Evolutionary conservation across 345 rosid genomes (phyloP).

Genomic region (Salix brachista): DNA sequence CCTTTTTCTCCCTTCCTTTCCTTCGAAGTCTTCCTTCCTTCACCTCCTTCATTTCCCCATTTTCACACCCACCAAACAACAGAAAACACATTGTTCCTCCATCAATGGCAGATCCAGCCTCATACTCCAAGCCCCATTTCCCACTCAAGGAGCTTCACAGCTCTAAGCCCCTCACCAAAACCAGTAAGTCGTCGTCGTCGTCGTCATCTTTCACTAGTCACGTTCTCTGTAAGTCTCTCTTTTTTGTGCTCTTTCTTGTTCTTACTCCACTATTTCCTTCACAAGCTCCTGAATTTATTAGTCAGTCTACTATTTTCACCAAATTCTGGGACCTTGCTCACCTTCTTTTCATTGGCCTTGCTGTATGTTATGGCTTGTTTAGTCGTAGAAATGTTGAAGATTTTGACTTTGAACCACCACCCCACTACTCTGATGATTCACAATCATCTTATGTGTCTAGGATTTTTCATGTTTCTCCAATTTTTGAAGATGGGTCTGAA

Average conservation of each 20-base stretch:
- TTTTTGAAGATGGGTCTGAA: conserved; percentile 60
- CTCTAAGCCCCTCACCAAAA: not conserved
- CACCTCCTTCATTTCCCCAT: conserved; percentile 9
- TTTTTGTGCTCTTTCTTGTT: conserved; percentile 50
- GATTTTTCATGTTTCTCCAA: conserved; percentile 43
- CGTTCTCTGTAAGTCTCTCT: conserved; percentile 49
- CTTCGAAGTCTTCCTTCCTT: conserved; percentile 73
- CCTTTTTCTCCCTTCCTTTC: conserved; percentile 40
- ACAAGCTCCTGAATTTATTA: conserved; percentile 65
- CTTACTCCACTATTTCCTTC: conserved; percentile 76
- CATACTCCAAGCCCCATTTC: conserved; percentile 23
- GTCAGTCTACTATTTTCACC: conserved; percentile 35
- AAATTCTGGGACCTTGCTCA: conserved; percentile 77
- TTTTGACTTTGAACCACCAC: conserved; percentile 20
- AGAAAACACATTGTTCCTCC: not conserved
- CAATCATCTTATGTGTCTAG: conserved; percentile 43
- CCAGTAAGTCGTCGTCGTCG: conserved; percentile 18
- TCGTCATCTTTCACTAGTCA: conserved; percentile 14
- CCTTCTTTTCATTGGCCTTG: conserved; percentile 68
- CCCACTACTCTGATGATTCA: conserved; percentile 31
- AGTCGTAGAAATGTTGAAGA: conserved; percentile 50
- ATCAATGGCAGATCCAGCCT: conserved; percentile 50
- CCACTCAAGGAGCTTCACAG: conserved; percentile 11
- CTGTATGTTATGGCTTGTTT: conserved; percentile 81
- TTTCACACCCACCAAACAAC: conserved; percentile 4